phyloP scores from a whole-genome alignment of 768 basidiomycete species.

The Favolaschia claudopus region DNA sequence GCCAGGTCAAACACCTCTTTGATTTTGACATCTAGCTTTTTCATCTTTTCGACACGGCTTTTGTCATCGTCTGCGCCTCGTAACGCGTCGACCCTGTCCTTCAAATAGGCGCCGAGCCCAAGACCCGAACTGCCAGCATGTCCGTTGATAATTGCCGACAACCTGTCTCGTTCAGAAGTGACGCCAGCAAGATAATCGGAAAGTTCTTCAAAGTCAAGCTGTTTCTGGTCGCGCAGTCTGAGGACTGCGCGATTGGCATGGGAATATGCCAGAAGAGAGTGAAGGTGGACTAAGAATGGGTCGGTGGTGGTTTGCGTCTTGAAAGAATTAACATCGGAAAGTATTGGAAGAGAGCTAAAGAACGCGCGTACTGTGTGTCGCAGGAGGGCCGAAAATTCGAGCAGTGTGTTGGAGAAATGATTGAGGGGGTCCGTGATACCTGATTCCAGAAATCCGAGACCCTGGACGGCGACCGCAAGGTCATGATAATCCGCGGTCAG shows the following conservation, averaged over 20 bases:
- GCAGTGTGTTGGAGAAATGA: conserved; percentile 93
- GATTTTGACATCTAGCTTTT: conserved; percentile 91
- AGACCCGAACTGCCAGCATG: conserved; percentile 86
- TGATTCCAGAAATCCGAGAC: conserved; percentile 96
- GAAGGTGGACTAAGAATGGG: conserved; percentile 89
- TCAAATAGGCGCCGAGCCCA: conserved; percentile 87
- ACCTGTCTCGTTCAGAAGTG: conserved; percentile 89
- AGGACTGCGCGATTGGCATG: conserved; percentile 93
- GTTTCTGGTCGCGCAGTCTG: conserved; percentile 96
- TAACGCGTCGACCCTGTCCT: conserved; percentile 91
- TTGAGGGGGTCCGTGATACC: conserved; percentile 98
- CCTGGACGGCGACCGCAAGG: conserved; percentile 94
- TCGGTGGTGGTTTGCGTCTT: conserved; percentile 92
- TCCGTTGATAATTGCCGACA: conserved; percentile 89
- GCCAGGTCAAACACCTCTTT: conserved; percentile 72
- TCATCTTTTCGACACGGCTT: conserved; percentile 91
- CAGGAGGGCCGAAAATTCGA: conserved; percentile 92
- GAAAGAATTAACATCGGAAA: conserved; percentile 2
- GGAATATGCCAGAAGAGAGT: conserved; percentile 93
- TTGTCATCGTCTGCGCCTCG: conserved; percentile 94
- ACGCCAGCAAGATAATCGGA: conserved; percentile 95
- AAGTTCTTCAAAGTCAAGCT: conserved; percentile 97
- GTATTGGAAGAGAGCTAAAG: not conserved
- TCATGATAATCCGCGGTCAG: conserved; percentile 97
- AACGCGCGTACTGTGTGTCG: conserved; percentile 73